Evolutionary conservation across 2,329 filamentous ascomycete genomes (phyloP).

Genomic region (Curvularia verruculosa): DNA sequence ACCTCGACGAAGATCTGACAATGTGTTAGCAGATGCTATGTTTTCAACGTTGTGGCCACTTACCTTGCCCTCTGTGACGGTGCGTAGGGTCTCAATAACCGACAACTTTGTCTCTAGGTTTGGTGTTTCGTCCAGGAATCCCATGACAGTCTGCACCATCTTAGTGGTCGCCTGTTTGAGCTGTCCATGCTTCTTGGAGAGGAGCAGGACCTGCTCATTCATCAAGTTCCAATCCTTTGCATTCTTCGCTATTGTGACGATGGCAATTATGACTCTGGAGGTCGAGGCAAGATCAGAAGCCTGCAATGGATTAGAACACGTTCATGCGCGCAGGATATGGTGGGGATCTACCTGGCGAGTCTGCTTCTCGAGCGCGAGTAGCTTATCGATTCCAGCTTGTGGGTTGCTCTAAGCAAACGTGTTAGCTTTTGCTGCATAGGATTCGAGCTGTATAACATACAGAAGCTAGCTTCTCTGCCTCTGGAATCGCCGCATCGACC

Average conservation of each 20-base stretch:
- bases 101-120: constrained; percentile 86
- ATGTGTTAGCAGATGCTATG: constrained; percentile 26
- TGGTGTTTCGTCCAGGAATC: constrained; percentile 85
- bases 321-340: constrained; percentile 5
- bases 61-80: constrained; percentile 95
- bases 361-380: constrained; percentile 91
- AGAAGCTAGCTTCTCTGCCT: constrained; percentile 88
- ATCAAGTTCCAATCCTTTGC: constrained; percentile 90
- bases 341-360: constrained; percentile 76
- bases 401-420: constrained; percentile 67
- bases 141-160: constrained; percentile 98
- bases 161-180: constrained; percentile 98
- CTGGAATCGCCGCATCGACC: constrained; percentile 87
- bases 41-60: constrained; percentile 20
- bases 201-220: constrained; percentile 92
- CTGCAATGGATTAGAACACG: constrained; percentile 55
- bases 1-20: constrained; percentile 94
- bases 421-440: constrained; percentile 27
- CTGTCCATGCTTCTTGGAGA: constrained; percentile 99
- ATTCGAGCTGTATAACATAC: constrained; percentile 56
- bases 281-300: constrained; percentile 96
- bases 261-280: constrained; percentile 82
- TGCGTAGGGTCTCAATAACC: constrained; percentile 92
- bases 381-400: constrained; percentile 89
- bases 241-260: constrained; percentile 94